phyloP scores from a whole-genome alignment of 148 eudicot genomes.

The Bassia scoparia region DNA sequence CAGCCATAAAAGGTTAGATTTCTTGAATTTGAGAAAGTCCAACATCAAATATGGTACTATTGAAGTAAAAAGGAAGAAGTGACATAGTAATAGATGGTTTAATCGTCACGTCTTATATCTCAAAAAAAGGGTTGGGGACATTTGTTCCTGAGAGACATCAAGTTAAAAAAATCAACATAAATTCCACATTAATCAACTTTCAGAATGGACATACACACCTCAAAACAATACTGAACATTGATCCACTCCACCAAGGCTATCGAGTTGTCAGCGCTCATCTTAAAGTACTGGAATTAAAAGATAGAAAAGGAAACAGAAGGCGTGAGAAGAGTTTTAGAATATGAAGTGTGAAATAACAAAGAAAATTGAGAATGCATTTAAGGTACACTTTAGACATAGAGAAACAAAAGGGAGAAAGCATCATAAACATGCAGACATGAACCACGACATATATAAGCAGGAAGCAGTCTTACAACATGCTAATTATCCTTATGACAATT shows the following conservation, averaged over 20 bases:
- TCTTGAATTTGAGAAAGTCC: not conserved
- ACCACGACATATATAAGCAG: not conserved
- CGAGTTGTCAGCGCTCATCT: slow-evolving; percentile 74
- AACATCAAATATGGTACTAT: not conserved
- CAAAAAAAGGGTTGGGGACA: not conserved
- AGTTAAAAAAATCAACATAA: not conserved
- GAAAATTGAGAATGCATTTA: not conserved
- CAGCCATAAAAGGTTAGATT: not conserved
- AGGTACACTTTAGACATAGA: not conserved
- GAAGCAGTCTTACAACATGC: not conserved
- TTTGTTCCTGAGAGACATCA: no score
- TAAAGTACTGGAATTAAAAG: slow-evolving; percentile 63
- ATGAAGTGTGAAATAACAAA: not conserved
- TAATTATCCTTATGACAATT: not conserved
- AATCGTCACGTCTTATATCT: not conserved
- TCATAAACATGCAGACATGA: not conserved
- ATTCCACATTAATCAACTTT: not conserved
- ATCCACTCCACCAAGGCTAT: slow-evolving; percentile 63
- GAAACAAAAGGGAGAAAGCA: not conserved
- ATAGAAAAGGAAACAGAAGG: not conserved
- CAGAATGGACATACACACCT: slow-evolving; percentile 42
- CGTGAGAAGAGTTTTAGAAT: slow-evolving; percentile 5
- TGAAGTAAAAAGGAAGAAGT: not conserved
- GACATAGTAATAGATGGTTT: not conserved
- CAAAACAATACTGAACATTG: slow-evolving; percentile 92